phyloP scores from a whole-genome alignment of 2,329 filamentous ascomycete genomes.

The Stenocarpella maydis region DNA sequence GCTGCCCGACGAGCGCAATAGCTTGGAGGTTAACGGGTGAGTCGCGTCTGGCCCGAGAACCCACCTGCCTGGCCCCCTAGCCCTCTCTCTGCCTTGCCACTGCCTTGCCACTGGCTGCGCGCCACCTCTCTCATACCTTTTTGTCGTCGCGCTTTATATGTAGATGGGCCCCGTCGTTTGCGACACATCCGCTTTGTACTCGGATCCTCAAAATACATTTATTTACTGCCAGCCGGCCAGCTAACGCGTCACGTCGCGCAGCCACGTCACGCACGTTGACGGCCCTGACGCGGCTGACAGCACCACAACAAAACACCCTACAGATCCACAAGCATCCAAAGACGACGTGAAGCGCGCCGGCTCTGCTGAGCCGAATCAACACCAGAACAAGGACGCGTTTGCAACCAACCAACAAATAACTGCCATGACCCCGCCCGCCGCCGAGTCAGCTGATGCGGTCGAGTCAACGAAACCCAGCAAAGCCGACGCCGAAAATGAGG shows the following conservation, averaged over 20 bases:
- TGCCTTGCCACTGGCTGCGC: background rate
- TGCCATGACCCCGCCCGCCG: constrained; percentile 28
- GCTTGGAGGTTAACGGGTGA: constrained; percentile 63
- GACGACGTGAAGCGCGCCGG: constrained; percentile 33
- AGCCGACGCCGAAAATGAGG: constrained; percentile 25
- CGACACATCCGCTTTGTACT: background rate
- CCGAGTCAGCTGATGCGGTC: constrained; percentile 24
- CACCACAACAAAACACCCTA: background rate
- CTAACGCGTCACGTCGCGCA: constrained; percentile 32
- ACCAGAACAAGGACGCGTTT: constrained; percentile 40
- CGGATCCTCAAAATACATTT: background rate
- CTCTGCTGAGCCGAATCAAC: constrained; percentile 1
- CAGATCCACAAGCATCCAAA: constrained; percentile 16
- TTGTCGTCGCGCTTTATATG: background rate
- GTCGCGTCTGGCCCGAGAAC: constrained; percentile 44
- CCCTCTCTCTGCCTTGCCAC: background rate
- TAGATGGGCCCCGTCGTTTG: background rate
- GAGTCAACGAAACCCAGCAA: constrained; percentile 21
- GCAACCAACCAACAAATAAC: constrained; percentile 41
- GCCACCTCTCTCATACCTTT: background rate
- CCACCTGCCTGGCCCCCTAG: background rate
- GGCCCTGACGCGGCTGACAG: constrained; percentile 30
- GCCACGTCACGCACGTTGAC: constrained; percentile 36
- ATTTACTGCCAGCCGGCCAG: background rate
- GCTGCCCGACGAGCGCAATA: constrained; percentile 46